A percentile compares a stretch with the other conserved stretches of the same genome.
These are phyloP conservation scores for Boletus mariae DNA, from an alignment of 1,284 basidiomycete species.

Conservation along the genomic window DNA sequence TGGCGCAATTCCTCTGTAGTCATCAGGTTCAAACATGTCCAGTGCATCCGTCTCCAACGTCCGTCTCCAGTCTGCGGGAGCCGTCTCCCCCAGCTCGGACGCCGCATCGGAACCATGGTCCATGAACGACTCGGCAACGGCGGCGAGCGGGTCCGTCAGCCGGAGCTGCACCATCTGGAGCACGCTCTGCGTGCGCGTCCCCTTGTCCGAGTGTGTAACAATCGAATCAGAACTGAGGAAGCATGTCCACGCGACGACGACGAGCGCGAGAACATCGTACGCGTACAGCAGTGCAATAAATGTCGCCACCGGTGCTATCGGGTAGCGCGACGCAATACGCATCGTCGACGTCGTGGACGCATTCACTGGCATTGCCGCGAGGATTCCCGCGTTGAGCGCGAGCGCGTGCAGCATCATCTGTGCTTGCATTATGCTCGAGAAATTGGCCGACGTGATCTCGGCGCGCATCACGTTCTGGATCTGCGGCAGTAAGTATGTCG, in stretches of 20 bases:
- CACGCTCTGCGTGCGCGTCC: not conserved
- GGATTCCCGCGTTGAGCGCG: conserved; percentile 1
- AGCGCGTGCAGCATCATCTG: conserved; percentile 2
- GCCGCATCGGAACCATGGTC: not conserved
- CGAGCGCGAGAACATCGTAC: not conserved
- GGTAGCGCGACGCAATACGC: not conserved
- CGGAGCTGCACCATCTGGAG: conserved; percentile 4
- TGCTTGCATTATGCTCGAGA: not conserved
- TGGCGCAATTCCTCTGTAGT: not conserved
- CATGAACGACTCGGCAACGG: not conserved
- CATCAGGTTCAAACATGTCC: conserved; percentile 1
- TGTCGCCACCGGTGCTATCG: not conserved
- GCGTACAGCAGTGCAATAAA: conserved; percentile 1
- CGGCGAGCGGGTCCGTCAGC: conserved; percentile 3
- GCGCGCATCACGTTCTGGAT: not conserved
- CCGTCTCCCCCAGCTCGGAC: not conserved
- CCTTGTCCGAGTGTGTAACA: not conserved
- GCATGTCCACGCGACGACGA: not conserved
- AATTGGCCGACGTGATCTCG: not conserved
- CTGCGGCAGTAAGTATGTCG: not conserved
- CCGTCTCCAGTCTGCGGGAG: not conserved
- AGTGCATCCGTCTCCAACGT: conserved; percentile 3
- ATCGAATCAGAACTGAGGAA: not conserved
- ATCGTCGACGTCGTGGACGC: not conserved
- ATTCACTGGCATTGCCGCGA: not conserved